Conservation (phyloP, 441 rosid genomes). For the Hura crepitans region DNA sequence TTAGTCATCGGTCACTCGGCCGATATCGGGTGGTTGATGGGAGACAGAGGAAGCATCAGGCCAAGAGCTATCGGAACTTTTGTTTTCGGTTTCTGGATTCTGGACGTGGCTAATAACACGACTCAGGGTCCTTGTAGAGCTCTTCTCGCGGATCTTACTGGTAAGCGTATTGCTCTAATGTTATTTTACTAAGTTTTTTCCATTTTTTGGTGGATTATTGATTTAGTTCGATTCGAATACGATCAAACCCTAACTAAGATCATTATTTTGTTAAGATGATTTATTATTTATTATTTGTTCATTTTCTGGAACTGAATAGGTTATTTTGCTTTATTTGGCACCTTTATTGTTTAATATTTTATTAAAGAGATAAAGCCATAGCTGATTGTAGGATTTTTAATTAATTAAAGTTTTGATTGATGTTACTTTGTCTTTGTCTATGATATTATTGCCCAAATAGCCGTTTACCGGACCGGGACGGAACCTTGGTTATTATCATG, state of each 20-base stretch:
- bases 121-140: slow-evolving; percentile 98
- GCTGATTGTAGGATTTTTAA: background rate
- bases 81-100: slow-evolving; percentile 91
- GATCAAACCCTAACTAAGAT: slow-evolving; percentile 2
- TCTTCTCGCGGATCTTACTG: slow-evolving; percentile 92
- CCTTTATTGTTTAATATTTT: background rate
- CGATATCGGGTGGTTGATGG: slow-evolving; percentile 85
- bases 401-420: slow-evolving; percentile 2
- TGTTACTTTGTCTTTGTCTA: slow-evolving; percentile 14
- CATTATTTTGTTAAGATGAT: background rate
- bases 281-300: background rate
- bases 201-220: background rate
- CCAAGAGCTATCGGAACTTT: slow-evolving; percentile 73
- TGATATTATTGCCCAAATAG: slow-evolving; percentile 6
- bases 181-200: background rate
- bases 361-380: slow-evolving; percentile 1
- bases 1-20: slow-evolving; percentile 74
- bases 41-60: slow-evolving; percentile 48
- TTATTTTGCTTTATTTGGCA: background rate
- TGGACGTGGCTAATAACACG: slow-evolving; percentile 85
- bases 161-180: slow-evolving; percentile 30
- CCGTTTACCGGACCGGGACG: slow-evolving; percentile 7
- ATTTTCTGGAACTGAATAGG: background rate
- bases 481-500: too few species aligned
- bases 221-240: background rate